phyloP scores from a whole-genome alignment of 768 basidiomycete genomes.

The Vararia minispora region DNA sequence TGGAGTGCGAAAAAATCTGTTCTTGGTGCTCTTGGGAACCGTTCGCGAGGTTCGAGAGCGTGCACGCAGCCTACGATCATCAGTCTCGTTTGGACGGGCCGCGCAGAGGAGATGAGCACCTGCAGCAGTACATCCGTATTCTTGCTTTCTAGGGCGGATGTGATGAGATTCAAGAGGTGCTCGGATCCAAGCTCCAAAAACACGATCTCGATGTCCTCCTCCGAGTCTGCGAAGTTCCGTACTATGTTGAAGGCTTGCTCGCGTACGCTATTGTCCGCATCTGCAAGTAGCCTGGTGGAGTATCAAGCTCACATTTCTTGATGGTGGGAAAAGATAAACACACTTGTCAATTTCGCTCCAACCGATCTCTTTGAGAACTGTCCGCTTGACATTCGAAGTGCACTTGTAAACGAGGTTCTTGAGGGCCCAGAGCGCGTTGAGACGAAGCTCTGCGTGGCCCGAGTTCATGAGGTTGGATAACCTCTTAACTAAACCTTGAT shows the following conservation, averaged over 20 bases:
- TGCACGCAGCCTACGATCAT: slow-evolving; percentile 36
- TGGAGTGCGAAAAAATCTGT: slow-evolving; percentile 37
- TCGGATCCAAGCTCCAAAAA: slow-evolving; percentile 41
- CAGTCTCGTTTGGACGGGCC: not conserved
- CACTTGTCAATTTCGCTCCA: slow-evolving; percentile 57
- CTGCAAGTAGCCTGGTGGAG: slow-evolving; percentile 36
- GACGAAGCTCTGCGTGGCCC: slow-evolving; percentile 42
- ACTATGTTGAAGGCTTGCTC: slow-evolving; percentile 65
- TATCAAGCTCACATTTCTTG: not conserved
- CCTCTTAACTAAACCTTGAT: slow-evolving; percentile 54
- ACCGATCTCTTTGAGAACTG: slow-evolving; percentile 57
- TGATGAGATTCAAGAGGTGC: slow-evolving; percentile 34
- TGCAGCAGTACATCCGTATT: slow-evolving; percentile 46
- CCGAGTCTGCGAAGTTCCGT: slow-evolving; percentile 55
- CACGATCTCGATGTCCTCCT: slow-evolving; percentile 51
- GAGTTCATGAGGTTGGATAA: slow-evolving; percentile 47
- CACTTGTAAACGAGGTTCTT: slow-evolving; percentile 74
- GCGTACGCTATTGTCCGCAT: slow-evolving; percentile 42
- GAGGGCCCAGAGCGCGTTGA: slow-evolving; percentile 78
- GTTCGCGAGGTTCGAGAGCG: slow-evolving; percentile 63
- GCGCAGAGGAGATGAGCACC: slow-evolving; percentile 21
- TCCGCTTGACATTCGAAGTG: slow-evolving; percentile 43
- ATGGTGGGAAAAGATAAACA: slow-evolving; percentile 3
- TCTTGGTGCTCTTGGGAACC: slow-evolving; percentile 38
- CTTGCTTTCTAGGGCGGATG: slow-evolving; percentile 35